phyloP scores from a whole-genome alignment of 2,329 filamentous ascomycete species.

The Daldinia sp. region DNA sequence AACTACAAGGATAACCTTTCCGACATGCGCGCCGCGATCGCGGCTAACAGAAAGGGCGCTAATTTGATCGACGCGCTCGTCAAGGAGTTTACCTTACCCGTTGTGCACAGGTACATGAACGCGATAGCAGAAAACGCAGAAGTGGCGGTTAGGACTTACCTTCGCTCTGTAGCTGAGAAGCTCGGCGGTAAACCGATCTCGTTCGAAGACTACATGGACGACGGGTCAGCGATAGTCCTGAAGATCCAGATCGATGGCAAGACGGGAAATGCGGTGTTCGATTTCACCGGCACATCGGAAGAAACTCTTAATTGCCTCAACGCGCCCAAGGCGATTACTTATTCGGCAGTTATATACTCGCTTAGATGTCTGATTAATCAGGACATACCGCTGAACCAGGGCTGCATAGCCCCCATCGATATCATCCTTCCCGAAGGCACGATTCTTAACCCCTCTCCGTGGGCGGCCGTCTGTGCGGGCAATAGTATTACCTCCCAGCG shows the following conservation, averaged over 20 bases:
- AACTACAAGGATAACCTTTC: constrained; percentile 82
- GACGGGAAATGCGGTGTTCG: constrained; percentile 80
- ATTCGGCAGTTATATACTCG: constrained; percentile 83
- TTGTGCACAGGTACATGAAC: constrained; percentile 78
- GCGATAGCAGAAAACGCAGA: constrained; percentile 15
- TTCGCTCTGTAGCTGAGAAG: constrained; percentile 70
- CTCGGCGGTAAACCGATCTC: constrained; percentile 76
- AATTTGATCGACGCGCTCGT: constrained; percentile 71
- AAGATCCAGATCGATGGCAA: constrained; percentile 77
- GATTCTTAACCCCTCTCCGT: constrained; percentile 71
- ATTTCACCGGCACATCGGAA: constrained; percentile 79
- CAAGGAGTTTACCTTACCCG: constrained; percentile 10
- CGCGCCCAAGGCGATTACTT: constrained; percentile 80
- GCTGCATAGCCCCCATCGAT: constrained; percentile 77
- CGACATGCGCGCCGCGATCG: constrained; percentile 81
- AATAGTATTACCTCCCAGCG: constrained; percentile 80
- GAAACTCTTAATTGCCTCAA: constrained; percentile 76
- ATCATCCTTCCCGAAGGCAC: constrained; percentile 68
- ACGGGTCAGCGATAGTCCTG: constrained; percentile 77
- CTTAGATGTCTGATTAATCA: constrained; percentile 78
- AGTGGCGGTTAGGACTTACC: constrained; percentile 1
- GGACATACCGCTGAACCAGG: constrained; percentile 82
- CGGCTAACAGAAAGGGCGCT: constrained; percentile 82
- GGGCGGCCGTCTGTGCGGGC: constrained; percentile 76
- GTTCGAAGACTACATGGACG: constrained; percentile 81